Evolutionary conservation across 345 rosid species (phyloP), one percentile per base, ranked within the genome.

Genomic region (Schrenkiella parvula): DNA sequence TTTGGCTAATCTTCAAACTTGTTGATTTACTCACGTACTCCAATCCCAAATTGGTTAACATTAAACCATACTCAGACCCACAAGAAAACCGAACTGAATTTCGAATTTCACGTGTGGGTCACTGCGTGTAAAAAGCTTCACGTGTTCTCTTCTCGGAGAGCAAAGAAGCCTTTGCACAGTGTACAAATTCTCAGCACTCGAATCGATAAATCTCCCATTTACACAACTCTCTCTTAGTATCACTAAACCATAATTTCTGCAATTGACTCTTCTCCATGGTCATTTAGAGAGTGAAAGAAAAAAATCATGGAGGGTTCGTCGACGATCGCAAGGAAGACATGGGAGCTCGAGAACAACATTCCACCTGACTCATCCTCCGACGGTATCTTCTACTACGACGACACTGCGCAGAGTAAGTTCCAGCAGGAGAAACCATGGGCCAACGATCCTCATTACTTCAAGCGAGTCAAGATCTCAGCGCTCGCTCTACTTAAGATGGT

Each of bases 401-500:
- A 69, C 32, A 4, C 70, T 7, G 41, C 75, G 0, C 70, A 54
- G 50, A 32, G 66, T 51, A 75, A 54, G 26, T 13, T 75, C 29
- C 80, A 81, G 81, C 92, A 84, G 76, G 98, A 95, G 74, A 95
- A 84, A 84, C 99, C 98, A 19, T 95, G 99, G 99, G 69, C 88
- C 42, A 80, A 82, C 43, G 98, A 92, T 37, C 98, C 97, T 46
- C 89, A 95, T 85, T 92, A 86, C 87, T 95, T 95, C 84, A 85
- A 95, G 80, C 95, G 96, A 60, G 99, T 95, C 7, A 91, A 84
- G 83, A 89, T 95, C 84, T 95, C 98, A 8, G 99, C 99, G 1
- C 97, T 95, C 48, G 99, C 98, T 10, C 89, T 95, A 15, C 91
- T 92, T n/a, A 95, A 95, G 92, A 95, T 95, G 99, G 99, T 90